Conservation (phyloP, 225 moss, liverwort and hornwort genomes). For the Lunularia cruciata region DNA sequence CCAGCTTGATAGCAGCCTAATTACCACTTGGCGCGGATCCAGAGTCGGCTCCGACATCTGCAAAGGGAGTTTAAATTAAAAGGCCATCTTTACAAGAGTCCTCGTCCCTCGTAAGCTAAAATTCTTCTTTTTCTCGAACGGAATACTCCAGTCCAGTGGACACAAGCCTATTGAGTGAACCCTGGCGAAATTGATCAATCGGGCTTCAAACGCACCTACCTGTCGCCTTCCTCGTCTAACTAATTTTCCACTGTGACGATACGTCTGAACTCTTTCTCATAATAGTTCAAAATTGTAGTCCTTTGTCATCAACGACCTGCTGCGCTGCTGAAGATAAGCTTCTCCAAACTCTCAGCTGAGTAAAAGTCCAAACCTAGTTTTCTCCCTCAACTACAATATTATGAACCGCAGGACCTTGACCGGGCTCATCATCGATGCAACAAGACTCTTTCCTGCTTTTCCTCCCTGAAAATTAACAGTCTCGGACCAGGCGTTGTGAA, state of each 20-base stretch:
- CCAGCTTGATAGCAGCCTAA: background rate
- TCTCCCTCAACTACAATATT: background rate
- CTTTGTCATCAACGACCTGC: background rate
- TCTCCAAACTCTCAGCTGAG: background rate
- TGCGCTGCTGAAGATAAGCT: background rate
- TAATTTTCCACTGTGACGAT: too few species aligned
- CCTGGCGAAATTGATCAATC: too few species aligned
- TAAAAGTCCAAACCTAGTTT: background rate
- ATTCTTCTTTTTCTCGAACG: too few species aligned
- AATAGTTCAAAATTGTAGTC: background rate
- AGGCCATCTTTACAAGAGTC: background rate
- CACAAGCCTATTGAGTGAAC: too few species aligned
- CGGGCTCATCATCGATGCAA: background rate
- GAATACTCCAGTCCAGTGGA: too few species aligned
- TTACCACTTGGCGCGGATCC: background rate
- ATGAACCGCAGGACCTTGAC: background rate
- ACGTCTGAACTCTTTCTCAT: too few species aligned
- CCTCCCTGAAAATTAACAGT: background rate
- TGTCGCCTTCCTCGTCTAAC: background rate
- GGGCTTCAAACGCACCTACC: background rate
- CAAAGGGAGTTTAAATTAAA: background rate
- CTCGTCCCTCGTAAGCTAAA: too few species aligned
- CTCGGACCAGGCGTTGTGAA: background rate
- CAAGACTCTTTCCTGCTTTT: background rate
- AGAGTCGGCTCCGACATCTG: background rate